phyloP scores from a whole-genome alignment of 192 early-diverging fungal genomes.

The Spizellomyces sp. region DNA sequence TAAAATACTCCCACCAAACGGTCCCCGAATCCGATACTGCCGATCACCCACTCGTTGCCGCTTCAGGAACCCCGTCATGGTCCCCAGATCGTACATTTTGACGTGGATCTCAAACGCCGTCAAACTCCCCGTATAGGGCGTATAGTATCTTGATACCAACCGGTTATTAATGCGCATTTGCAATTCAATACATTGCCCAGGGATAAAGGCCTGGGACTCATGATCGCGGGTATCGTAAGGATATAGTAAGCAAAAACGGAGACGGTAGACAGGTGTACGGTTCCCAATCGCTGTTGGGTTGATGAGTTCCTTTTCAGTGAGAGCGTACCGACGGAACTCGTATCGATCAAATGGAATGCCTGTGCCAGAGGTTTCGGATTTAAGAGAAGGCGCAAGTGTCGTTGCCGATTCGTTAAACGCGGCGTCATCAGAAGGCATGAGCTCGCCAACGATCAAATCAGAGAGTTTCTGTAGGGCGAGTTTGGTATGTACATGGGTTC shows the following conservation, averaged over 20 bases:
- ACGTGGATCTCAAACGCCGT: slow-evolving; percentile 39
- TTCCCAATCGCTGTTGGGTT: not conserved
- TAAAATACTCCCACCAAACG: slow-evolving; percentile 37
- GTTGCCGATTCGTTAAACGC: not conserved
- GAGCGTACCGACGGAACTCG: slow-evolving; percentile 45
- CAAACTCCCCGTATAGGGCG: slow-evolving; percentile 28
- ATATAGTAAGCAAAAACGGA: slow-evolving; percentile 46
- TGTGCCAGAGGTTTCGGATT: not conserved
- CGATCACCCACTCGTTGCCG: slow-evolving; percentile 38
- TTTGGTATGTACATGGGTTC: slow-evolving; percentile 41
- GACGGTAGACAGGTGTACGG: slow-evolving; percentile 20
- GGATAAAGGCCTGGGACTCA: slow-evolving; percentile 31
- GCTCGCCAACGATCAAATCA: slow-evolving; percentile 43
- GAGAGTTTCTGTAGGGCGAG: slow-evolving; percentile 41
- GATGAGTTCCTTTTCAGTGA: slow-evolving; percentile 27
- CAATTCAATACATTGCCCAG: slow-evolving; percentile 47
- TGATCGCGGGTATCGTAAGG: slow-evolving; percentile 33
- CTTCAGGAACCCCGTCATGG: slow-evolving; percentile 24
- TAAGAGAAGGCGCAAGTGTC: not conserved
- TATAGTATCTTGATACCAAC: slow-evolving; percentile 36
- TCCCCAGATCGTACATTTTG: slow-evolving; percentile 24
- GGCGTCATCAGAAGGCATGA: slow-evolving; percentile 13
- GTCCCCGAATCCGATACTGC: slow-evolving; percentile 48
- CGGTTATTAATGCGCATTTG: slow-evolving; percentile 31
- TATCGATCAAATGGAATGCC: slow-evolving; percentile 23